phyloP scores from a whole-genome alignment of 2,329 filamentous ascomycete genomes.

The Zymoseptoria ardabiliae region DNA sequence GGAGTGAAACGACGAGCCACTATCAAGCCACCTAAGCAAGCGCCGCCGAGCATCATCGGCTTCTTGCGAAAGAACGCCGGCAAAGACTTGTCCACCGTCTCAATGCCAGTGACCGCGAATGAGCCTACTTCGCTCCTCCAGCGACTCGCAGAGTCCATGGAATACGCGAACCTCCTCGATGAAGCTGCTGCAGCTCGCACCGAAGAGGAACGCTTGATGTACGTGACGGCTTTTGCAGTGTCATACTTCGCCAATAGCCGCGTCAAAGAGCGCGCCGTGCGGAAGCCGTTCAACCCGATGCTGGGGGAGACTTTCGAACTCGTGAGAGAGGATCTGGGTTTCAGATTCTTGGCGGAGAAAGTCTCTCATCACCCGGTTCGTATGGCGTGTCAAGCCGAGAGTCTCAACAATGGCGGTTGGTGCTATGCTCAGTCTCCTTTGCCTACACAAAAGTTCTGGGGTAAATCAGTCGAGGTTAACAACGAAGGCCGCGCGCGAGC shows the following conservation, averaged over 20 bases:
- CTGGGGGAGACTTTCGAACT: slow-evolving; percentile 94
- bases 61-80: slow-evolving; percentile 96
- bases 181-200: slow-evolving; percentile 49
- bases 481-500: slow-evolving; percentile 83
- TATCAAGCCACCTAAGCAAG: slow-evolving; percentile 65
- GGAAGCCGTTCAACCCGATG: slow-evolving; percentile 96
- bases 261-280: slow-evolving; percentile 81
- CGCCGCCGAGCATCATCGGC: slow-evolving; percentile 84
- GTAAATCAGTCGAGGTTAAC: slow-evolving; percentile 88
- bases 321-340: slow-evolving; percentile 76
- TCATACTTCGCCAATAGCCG: slow-evolving; percentile 76
- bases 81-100: slow-evolving; percentile 92
- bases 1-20: slow-evolving; percentile 59
- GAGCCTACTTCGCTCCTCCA: slow-evolving; percentile 86
- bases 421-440: slow-evolving; percentile 79
- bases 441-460: slow-evolving; percentile 96
- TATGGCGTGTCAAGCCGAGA: slow-evolving; percentile 86
- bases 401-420: slow-evolving; percentile 57
- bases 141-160: slow-evolving; percentile 79
- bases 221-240: slow-evolving; percentile 84
- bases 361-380: slow-evolving; percentile 87
- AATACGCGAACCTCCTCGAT: slow-evolving; percentile 82
- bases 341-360: slow-evolving; percentile 91
- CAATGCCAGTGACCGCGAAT: slow-evolving; percentile 95
- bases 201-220: slow-evolving; percentile 66